Base-by-base conservation (phyloP, 257 asterid species). In the Apocynum venetum region DNA sequence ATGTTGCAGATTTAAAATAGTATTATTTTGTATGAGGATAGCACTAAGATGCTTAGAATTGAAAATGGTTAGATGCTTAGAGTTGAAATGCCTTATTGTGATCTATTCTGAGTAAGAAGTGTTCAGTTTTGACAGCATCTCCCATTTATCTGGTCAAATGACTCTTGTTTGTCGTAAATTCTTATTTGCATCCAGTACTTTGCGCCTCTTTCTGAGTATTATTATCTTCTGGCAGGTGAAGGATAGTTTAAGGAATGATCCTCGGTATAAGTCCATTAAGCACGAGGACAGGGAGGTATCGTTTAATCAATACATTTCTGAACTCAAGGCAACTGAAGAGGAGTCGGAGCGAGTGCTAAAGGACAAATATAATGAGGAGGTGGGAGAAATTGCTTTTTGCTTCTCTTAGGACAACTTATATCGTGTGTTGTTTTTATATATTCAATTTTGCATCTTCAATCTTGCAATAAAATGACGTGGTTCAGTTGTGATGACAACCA, bases 271-370 rank as follows among this genome's bases (percentile, higher is more conserved):
- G 86, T 85, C 94, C 70, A 90, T 91, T 80, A 87, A 87, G 88
- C 96, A 90, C 74, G 98, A 96, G 80, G 97, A 93, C 8, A 86
- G 96, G 89, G 99, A 96, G 84, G 82, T 80, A 52, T 79, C 90
- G 79, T 96, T 96, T 83, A 87, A 89, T 76, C 93, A 91, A 84
- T 96, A 86, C 80, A 65, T 88, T 15, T 87, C 89, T 77, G 96
- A 90, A 87, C 83, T 91, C 76, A 93, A 88, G 89, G 90, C 93
- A 76, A 97, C 96, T n/a, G 96, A 89, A 82, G 90, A 85, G 65
- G 91, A 84, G 84, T 81, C 73, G 64, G 88, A 73, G 44, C 88
- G 90, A 63, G 82, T 83, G 84, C 86, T 82, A 65, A 96, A 86
- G 85, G 88, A 91, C 20, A 87, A 86, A 85, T 86, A 82, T 52